Percentiles rank a stretch among this genome's conserved stretches.
Evolutionary conservation across 2,329 filamentous ascomycete genomes (phyloP).

Genomic region (Aureobasidium sp.): DNA sequence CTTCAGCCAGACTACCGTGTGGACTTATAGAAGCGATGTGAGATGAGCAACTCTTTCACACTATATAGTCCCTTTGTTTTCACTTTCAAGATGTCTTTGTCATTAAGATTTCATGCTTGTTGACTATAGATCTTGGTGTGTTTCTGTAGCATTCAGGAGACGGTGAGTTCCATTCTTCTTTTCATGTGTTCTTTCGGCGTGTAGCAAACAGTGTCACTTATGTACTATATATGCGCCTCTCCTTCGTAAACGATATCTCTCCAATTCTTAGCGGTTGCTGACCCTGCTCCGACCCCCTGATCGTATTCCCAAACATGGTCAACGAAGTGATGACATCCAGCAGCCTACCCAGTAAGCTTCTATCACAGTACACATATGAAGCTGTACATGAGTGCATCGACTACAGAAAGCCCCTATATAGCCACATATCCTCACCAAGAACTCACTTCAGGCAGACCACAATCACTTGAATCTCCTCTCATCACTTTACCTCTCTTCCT

Average conservation of each 20-base stretch:
- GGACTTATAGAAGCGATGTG: background rate
- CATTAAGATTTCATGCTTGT: background rate
- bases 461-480: too few relatives aligned
- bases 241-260: background rate
- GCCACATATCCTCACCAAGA: too few relatives aligned
- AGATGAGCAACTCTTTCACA: too few relatives aligned
- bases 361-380: too few relatives aligned
- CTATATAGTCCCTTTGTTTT: background rate
- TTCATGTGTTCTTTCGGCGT: background rate
- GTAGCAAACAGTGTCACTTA: background rate
- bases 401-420: too few relatives aligned
- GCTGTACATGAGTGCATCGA: too few relatives aligned
- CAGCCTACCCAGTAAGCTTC: too few relatives aligned
- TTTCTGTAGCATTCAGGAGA: background rate
- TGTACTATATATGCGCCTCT: background rate
- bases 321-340: too few relatives aligned
- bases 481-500: too few relatives aligned
- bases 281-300: too few relatives aligned
- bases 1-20: background rate
- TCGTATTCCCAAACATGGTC: too few relatives aligned
- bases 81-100: background rate
- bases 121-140: background rate
- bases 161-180: background rate
- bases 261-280: too few relatives aligned
- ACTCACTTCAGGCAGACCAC: background rate